Base-by-base conservation (phyloP, 768 basidiomycete genomes). In the Lactarius pseudohatsudake region DNA sequence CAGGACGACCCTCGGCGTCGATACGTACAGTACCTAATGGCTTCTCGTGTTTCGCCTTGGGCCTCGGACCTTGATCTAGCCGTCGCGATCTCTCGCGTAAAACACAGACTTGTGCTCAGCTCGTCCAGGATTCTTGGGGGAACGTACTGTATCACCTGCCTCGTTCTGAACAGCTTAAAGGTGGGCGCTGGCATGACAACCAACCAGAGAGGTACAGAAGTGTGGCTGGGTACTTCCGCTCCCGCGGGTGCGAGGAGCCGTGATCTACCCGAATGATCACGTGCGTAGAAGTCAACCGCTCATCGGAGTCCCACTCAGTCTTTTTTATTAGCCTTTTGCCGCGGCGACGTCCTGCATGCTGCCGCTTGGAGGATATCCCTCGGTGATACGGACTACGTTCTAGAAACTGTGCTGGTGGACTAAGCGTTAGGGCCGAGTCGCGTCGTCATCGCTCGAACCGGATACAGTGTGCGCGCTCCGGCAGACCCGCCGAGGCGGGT, bases 61-160 rank as follows among this genome's bases (percentile, higher is more conserved):
- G n/a, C 66, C 10, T 64, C 66, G 26, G 66, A 67, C 16, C 53
- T 67, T 26, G 54, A 67, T 50, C 62, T 67, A 2, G 58, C 43
- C 9, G 58, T 60, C 26, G 57, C 43, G 7, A 43, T 43, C 18
- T 43, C 18, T 18, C 16, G 50, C 22, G 45, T 47, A n/a, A 22
- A 47, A n/a, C n/a, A n/a, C 45, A 11, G 16, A 4, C n/a, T 4
- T 11, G 45, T 47, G 45, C 43, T n/a, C 50, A 13, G 26, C 10
- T 45, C 20, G 20, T n/a, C n/a, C n/a, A n/a, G n/a, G n/a, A n/a
- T n/a, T n/a, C n/a, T n/a, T n/a, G n/a, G n/a, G n/a, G n/a, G n/a
- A n/a, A n/a, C n/a, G n/a, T n/a, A n/a, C n/a, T n/a, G n/a, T n/a
- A n/a, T n/a, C n/a, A n/a, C n/a, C n/a, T n/a, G 22, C 22, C 26